Conservation (phyloP, 73 alveolate species). For the Breviolum minutum region DNA sequence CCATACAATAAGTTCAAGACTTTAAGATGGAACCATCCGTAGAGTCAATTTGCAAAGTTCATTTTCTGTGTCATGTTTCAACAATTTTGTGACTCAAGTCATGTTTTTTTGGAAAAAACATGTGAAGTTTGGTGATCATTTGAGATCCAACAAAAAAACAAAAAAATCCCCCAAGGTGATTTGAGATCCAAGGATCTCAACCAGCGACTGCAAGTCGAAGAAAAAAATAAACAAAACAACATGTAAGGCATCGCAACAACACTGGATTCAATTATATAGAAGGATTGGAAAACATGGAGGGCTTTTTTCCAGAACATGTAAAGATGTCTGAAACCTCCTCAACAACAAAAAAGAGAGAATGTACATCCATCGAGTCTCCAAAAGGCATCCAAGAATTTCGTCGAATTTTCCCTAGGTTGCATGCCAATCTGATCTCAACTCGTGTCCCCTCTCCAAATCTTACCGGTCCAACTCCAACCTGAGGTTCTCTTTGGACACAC, state of each 20-base stretch:
- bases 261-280: too few relatives aligned
- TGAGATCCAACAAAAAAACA: too few relatives aligned
- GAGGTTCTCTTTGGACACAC: constrained; percentile 57
- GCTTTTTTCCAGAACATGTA: too few relatives aligned
- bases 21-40: background rate
- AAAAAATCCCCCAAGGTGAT: too few relatives aligned
- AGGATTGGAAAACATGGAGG: too few relatives aligned
- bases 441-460: background rate
- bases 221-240: too few relatives aligned
- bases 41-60: background rate
- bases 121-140: background rate
- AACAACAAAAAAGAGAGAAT: too few relatives aligned
- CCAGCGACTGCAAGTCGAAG: too few relatives aligned
- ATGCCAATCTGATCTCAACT: background rate
- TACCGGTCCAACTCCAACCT: background rate
- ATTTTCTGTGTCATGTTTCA: background rate
- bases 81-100: background rate
- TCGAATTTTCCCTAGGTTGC: background rate
- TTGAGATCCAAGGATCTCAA: too few relatives aligned
- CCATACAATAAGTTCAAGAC: background rate
- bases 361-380: too few relatives aligned
- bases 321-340: background rate
- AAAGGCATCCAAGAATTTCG: background rate
- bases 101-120: background rate
- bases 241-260: too few relatives aligned